Evolutionary conservation across 345 rosid genomes (phyloP).

Genomic region (Angophora floribunda): DNA sequence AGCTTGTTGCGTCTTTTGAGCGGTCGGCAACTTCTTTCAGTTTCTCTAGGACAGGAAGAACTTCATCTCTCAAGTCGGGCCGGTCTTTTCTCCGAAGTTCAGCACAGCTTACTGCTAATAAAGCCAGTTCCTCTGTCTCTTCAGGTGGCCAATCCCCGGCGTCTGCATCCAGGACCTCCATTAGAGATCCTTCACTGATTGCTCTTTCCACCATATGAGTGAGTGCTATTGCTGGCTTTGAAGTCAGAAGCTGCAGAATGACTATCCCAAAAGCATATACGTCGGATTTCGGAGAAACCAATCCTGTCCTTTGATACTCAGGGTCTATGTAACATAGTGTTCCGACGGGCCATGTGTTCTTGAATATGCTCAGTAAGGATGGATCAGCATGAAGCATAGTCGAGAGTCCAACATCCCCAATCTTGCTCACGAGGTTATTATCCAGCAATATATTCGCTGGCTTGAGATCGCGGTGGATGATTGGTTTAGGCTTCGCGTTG

Average conservation of each 20-base stretch:
- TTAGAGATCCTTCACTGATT: constrained; percentile 18
- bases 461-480: constrained; percentile 81
- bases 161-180: constrained; percentile 45
- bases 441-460: constrained; percentile 84
- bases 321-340: constrained; percentile 83
- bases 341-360: constrained; percentile 59
- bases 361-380: neutral
- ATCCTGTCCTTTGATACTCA: constrained; percentile 81
- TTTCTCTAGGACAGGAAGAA: constrained; percentile 60
- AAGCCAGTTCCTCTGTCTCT: constrained; percentile 60
- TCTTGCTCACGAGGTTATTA: constrained; percentile 70
- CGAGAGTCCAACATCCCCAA: constrained; percentile 86
- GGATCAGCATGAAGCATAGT: constrained; percentile 34
- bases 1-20: constrained; percentile 10
- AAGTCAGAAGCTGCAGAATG: constrained; percentile 72
- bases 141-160: constrained; percentile 79
- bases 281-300: constrained; percentile 58
- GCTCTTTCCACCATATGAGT: constrained; percentile 57
- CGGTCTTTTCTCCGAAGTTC: constrained; percentile 65
- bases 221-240: constrained; percentile 67
- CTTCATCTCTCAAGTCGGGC: constrained; percentile 40
- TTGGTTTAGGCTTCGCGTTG: constrained; percentile 53
- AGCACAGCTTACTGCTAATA: constrained; percentile 57
- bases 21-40: constrained; percentile 42
- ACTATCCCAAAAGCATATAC: constrained; percentile 78